phyloP scores from a whole-genome alignment of 495 filamentous ascomycete species.

The Glutinoglossum americanum region DNA sequence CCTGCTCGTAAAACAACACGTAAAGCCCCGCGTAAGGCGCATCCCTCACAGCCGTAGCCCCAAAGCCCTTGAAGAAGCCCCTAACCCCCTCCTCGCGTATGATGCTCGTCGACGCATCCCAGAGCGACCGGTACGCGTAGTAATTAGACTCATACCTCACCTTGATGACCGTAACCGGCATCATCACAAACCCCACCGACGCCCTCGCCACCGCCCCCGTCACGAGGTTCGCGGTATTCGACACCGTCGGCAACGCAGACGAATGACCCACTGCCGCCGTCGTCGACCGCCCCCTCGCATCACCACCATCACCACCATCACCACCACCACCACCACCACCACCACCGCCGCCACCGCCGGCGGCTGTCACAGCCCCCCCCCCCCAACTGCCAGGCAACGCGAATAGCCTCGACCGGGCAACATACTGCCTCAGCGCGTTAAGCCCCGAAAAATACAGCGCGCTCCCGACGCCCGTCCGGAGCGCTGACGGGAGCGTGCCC shows the following conservation, averaged over 20 bases:
- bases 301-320: too few species aligned
- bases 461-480: slow-evolving; percentile 81
- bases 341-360: too few species aligned
- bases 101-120: slow-evolving; percentile 53
- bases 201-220: slow-evolving; percentile 70
- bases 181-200: slow-evolving; percentile 71
- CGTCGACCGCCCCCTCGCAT: too few species aligned
- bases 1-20: slow-evolving; percentile 81
- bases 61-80: slow-evolving; percentile 85
- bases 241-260: slow-evolving; percentile 64
- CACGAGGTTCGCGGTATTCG: slow-evolving; percentile 62
- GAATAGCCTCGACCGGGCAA: slow-evolving; percentile 27
- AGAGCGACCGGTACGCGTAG: slow-evolving; percentile 66
- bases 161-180: slow-evolving; percentile 93
- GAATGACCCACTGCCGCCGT: slow-evolving; percentile 17
- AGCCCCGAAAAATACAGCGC: slow-evolving; percentile 87
- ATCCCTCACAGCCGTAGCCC: slow-evolving; percentile 80
- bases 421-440: slow-evolving; percentile 54
- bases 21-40: slow-evolving; percentile 92
- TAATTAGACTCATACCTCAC: slow-evolving; percentile 78
- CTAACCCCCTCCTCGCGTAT: slow-evolving; percentile 46
- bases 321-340: too few species aligned
- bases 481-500: slow-evolving; percentile 72
- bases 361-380: background rate
- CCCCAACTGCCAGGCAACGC: slow-evolving; percentile 10